Base-by-base conservation (phyloP, 1,139 yeast species). In the Starmera stellimalicola region DNA sequence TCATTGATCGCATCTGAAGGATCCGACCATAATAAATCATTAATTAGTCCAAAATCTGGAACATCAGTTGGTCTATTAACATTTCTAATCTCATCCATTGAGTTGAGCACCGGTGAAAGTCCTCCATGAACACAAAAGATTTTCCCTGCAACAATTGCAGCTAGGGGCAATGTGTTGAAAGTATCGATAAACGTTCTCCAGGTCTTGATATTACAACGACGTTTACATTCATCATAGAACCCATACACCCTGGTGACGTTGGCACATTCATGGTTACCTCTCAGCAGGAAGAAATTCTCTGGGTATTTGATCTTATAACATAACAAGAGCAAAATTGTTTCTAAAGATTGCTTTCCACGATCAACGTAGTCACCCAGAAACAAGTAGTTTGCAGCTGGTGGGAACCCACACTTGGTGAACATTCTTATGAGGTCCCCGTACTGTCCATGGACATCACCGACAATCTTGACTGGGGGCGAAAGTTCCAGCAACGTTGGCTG, bases 91-190 rank as follows among this genome's bases (percentile, higher is more conserved):
- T 91, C 97, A 60, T 87, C 94, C 80, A 91, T 77, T 19, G 84
- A 76, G 50, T 82, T 83, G 38, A 91, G 67, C 7, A 87, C 93
- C 0, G 98, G 98, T 20, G 94, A 81, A 35, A 91, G 65, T 0
- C 98, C 98, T 15, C 98, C 98, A 58, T 91, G 98, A 33, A 91
- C 97, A 58, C 97, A 88, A 55, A 91, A 91, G 33, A 91, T 91
- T 63, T 88, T 91, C 22, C 91, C 93, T 0, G 96, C 96, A 20
- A 91, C 96, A 27, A 85, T 82, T 2, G 97, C 95, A 1, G 96
- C 95, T 37, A 91, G 77, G 10, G 98, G 97, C 45, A 91, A 66
- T 1, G 95, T 81, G 55, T 91, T 91, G 60, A 91, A 91, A 0
- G 95, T 85, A 60, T 91, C 97, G 47, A 88, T 79, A 52, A 91